These are phyloP conservation scores for Prototheca wickerhamii DNA, from an alignment of 163 green algal species.

Conservation along the genomic window DNA sequence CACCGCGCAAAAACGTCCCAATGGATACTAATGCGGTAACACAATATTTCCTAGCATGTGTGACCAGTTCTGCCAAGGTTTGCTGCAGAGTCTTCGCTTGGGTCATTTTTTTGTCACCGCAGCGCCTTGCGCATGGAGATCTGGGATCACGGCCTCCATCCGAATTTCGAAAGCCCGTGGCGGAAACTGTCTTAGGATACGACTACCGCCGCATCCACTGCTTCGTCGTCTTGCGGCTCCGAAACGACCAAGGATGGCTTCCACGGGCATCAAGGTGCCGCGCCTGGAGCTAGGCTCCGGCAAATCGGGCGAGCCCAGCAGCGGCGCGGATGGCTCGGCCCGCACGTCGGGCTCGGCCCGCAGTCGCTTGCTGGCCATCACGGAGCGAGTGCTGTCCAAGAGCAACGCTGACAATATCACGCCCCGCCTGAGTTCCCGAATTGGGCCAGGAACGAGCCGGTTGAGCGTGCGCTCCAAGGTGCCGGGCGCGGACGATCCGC, in stretches of 20 bases:
- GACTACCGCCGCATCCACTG: too few species aligned
- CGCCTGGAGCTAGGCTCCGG: neutral
- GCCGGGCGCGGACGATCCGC: neutral
- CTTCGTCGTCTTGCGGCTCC: too few species aligned
- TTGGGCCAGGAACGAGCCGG: neutral
- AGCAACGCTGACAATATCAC: neutral
- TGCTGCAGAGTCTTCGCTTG: too few species aligned
- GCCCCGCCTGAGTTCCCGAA: neutral
- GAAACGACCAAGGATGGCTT: neutral
- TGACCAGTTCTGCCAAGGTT: too few species aligned
- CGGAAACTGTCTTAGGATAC: too few species aligned
- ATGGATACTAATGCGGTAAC: too few species aligned
- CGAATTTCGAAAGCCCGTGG: too few species aligned
- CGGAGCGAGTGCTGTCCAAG: neutral
- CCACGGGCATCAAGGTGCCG: neutral
- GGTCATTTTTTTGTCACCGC: too few species aligned
- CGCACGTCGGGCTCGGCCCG: neutral
- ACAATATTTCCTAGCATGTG: too few species aligned
- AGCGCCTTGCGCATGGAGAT: too few species aligned
- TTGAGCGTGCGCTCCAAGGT: neutral
- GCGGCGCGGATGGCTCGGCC: neutral
- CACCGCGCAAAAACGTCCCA: too few species aligned
- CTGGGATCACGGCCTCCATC: too few species aligned
- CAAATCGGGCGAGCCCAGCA: neutral
- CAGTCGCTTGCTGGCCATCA: neutral